Evolutionary conservation across 768 basidiomycete species (phyloP).

Genomic region (Termitomyces eurrhizus): DNA sequence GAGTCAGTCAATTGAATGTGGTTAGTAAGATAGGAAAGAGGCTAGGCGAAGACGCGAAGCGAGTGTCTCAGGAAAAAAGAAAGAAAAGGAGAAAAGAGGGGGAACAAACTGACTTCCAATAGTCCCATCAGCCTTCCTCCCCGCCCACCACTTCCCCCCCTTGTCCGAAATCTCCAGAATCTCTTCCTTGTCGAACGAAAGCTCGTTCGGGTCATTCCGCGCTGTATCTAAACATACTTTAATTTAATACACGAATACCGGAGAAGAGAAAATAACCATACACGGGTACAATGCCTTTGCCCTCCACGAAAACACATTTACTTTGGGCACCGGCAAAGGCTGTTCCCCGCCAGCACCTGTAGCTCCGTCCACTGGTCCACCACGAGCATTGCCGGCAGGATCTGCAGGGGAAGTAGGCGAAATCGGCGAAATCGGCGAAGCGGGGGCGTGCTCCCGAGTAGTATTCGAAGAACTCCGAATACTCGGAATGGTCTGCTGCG

Average conservation of each 20-base stretch:
- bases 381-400: neutral
- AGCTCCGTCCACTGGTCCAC: neutral
- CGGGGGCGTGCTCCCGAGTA: neutral
- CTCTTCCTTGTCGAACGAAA: slow-evolving; percentile 84
- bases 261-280: neutral
- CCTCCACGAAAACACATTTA: slow-evolving; percentile 1
- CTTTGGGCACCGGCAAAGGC: neutral
- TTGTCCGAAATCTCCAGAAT: slow-evolving; percentile 78
- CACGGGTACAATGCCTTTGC: slow-evolving; percentile 13
- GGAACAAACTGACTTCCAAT: slow-evolving; percentile 54
- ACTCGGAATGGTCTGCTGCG: neutral
- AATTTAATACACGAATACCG: neutral
- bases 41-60: no score
- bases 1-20: neutral
- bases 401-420: neutral
- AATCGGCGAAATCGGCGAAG: neutral
- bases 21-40: neutral
- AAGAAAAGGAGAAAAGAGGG: neutral
- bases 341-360: neutral
- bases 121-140: slow-evolving; percentile 57
- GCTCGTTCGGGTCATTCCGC: slow-evolving; percentile 75
- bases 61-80: no score
- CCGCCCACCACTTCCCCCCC: slow-evolving; percentile 85
- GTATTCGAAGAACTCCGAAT: neutral
- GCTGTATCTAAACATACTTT: slow-evolving; percentile 55